phyloP scores from a whole-genome alignment of 2,329 filamentous ascomycete genomes.

The Epicoccum nigrum region DNA sequence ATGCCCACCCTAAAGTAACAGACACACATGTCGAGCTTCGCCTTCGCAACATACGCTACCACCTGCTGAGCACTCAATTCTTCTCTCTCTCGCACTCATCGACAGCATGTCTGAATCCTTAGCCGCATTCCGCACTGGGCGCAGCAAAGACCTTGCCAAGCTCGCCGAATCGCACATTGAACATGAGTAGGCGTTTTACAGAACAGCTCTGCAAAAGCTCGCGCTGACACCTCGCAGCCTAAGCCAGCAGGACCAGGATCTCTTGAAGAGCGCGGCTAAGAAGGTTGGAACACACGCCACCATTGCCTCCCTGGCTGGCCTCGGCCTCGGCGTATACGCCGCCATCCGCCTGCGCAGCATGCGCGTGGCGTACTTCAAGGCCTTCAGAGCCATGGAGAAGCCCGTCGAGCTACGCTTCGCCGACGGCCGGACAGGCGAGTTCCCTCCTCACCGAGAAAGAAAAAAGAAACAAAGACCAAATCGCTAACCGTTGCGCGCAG shows the following conservation, averaged over 20 bases:
- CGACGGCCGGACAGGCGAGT: constrained; percentile 62
- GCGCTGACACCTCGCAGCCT: constrained; percentile 42
- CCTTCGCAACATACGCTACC: neutral
- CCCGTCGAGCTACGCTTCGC: constrained; percentile 68
- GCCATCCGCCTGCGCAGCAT: constrained; percentile 63
- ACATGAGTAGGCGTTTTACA: constrained; percentile 37
- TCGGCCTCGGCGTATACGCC: constrained; percentile 61
- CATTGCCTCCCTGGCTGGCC: constrained; percentile 65
- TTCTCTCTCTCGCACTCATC: neutral
- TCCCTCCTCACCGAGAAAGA: neutral
- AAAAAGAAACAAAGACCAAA: neutral
- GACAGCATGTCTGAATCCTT: constrained; percentile 37
- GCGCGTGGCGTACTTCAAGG: constrained; percentile 65
- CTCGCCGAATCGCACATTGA: constrained; percentile 43
- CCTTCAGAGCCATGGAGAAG: constrained; percentile 66
- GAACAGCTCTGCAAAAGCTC: neutral
- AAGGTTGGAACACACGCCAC: constrained; percentile 62
- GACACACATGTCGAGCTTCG: constrained; percentile 4
- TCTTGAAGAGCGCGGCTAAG: constrained; percentile 60
- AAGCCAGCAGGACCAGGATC: constrained; percentile 63
- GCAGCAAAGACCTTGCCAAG: constrained; percentile 36
- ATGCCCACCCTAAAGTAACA: constrained; percentile 8
- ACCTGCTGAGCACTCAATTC: neutral
- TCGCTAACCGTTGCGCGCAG: constrained; percentile 46
- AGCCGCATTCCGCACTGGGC: constrained; percentile 38